Evolutionary conservation across 208 protist species (phyloP).

Genomic region (Leishmania lainsoni): DNA sequence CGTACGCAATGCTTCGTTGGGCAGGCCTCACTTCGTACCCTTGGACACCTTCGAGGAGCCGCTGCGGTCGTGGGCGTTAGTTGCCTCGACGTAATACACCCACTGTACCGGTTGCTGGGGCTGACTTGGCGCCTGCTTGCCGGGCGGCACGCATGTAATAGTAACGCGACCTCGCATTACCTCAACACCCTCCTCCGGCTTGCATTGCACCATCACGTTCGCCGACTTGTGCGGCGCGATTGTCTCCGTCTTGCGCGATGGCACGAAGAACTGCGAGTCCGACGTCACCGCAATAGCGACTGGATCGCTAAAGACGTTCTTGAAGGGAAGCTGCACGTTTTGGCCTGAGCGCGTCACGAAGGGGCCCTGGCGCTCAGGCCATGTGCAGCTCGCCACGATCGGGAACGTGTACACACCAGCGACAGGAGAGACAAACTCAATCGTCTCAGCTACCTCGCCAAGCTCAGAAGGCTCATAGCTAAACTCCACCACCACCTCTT

Average conservation of each 20-base stretch:
- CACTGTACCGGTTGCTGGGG: conserved; percentile 60
- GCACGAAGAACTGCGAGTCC: conserved; percentile 86
- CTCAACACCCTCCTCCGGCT: conserved; percentile 42
- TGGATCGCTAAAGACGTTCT: conserved; percentile 93
- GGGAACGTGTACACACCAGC: conserved; percentile 93
- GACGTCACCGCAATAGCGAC: conserved; percentile 81
- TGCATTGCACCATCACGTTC: conserved; percentile 77
- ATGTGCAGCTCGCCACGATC: conserved; percentile 85
- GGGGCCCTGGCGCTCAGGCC: conserved; percentile 94
- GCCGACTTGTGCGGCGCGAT: conserved; percentile 85
- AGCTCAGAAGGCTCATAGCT: conserved; percentile 91
- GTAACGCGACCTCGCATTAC: conserved; percentile 32
- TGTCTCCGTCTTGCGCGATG: conserved; percentile 77
- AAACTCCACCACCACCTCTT: conserved; percentile 92
- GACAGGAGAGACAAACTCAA: conserved; percentile 80
- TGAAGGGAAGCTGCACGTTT: conserved; percentile 83
- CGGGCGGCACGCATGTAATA: conserved; percentile 49
- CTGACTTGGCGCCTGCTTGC: conserved; percentile 19
- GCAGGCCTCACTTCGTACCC: conserved; percentile 13
- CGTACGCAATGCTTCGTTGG: not conserved
- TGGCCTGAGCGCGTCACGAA: conserved; percentile 71
- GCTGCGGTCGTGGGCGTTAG: conserved; percentile 18
- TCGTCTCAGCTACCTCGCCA: conserved; percentile 75
- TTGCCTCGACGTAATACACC: conserved; percentile 88
- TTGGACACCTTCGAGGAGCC: conserved; percentile 19